These are phyloP conservation scores for Metschnikowia drakensbergensis DNA, from an alignment of 805 yeast species.

Conservation along the genomic window DNA sequence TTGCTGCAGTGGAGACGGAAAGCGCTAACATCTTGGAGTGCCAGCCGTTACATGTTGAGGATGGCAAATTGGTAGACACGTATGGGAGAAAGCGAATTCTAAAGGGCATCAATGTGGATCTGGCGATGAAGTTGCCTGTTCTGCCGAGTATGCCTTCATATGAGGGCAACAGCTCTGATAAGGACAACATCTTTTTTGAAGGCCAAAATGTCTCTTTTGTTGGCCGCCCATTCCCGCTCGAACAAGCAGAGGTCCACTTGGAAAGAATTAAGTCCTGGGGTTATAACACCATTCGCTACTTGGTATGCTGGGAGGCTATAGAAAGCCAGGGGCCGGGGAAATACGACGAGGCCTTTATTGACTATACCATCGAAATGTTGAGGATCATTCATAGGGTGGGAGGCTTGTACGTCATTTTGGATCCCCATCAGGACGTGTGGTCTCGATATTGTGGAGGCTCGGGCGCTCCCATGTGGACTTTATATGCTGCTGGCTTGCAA, in stretches of 20 bases:
- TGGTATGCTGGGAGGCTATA: slow-evolving; percentile 88
- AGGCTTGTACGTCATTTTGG: slow-evolving; percentile 74
- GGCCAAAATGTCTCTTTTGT: slow-evolving; percentile 80
- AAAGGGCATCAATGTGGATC: slow-evolving; percentile 80
- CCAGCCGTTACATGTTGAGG: slow-evolving; percentile 31
- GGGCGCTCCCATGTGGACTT: slow-evolving; percentile 93
- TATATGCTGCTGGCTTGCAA: slow-evolving; percentile 82
- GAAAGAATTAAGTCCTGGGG: slow-evolving; percentile 75
- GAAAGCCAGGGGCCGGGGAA: slow-evolving; percentile 84
- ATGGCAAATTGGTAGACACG: slow-evolving; percentile 58
- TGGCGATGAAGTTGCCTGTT: slow-evolving; percentile 66
- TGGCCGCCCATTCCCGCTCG: slow-evolving; percentile 74
- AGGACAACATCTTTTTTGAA: slow-evolving; percentile 50
- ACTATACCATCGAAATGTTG: slow-evolving; percentile 62
- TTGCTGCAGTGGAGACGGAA: slow-evolving; percentile 8
- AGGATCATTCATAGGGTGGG: slow-evolving; percentile 57
- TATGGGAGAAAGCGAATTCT: slow-evolving; percentile 58
- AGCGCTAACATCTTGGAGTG: slow-evolving; percentile 17
- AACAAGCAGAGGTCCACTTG: slow-evolving; percentile 68
- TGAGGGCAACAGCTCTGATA: slow-evolving; percentile 32
- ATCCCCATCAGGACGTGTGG: slow-evolving; percentile 96
- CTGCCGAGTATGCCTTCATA: slow-evolving; percentile 48
- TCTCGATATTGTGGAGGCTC: slow-evolving; percentile 83
- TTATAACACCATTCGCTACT: slow-evolving; percentile 69
- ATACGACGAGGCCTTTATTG: slow-evolving; percentile 74